These are phyloP conservation scores for Abrus pulchellus DNA, from an alignment of 306 rosid species.

Conservation along the genomic window DNA sequence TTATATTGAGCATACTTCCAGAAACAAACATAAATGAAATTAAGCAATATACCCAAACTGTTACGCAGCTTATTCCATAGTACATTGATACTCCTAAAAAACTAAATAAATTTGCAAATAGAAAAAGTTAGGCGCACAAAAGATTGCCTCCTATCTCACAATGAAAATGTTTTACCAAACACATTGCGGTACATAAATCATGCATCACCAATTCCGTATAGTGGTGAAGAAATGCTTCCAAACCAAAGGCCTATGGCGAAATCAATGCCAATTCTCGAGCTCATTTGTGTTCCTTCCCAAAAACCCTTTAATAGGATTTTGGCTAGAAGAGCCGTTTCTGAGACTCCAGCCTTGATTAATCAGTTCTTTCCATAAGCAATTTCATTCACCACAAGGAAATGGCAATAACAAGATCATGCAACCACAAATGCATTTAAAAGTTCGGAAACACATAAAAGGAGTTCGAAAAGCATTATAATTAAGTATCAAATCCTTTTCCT, in stretches of 20 bases:
- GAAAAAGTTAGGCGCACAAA: too few relatives aligned
- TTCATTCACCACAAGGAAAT: slow-evolving; percentile 45
- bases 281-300: slow-evolving; percentile 77
- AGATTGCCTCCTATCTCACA: not conserved
- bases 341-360: slow-evolving; percentile 95
- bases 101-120: not conserved
- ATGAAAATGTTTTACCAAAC: not conserved
- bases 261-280: slow-evolving; percentile 86
- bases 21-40: not conserved
- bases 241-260: slow-evolving; percentile 94
- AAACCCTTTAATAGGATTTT: slow-evolving; percentile 46
- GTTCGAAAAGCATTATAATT: too few relatives aligned
- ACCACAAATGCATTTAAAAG: not conserved
- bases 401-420: slow-evolving; percentile 9
- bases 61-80: not conserved
- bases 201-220: slow-evolving; percentile 28
- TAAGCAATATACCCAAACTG: too few relatives aligned
- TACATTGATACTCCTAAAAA: too few relatives aligned
- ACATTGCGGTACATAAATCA: slow-evolving; percentile 1
- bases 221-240: slow-evolving; percentile 62
- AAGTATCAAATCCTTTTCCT: too few relatives aligned
- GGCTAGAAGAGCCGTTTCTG: slow-evolving; percentile 63
- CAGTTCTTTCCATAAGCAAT: slow-evolving; percentile 52
- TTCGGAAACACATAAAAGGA: not conserved
- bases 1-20: not conserved